These are phyloP conservation scores for Cadophora sp. DNA, from an alignment of 2,329 filamentous ascomycete genomes.

Conservation along the genomic window DNA sequence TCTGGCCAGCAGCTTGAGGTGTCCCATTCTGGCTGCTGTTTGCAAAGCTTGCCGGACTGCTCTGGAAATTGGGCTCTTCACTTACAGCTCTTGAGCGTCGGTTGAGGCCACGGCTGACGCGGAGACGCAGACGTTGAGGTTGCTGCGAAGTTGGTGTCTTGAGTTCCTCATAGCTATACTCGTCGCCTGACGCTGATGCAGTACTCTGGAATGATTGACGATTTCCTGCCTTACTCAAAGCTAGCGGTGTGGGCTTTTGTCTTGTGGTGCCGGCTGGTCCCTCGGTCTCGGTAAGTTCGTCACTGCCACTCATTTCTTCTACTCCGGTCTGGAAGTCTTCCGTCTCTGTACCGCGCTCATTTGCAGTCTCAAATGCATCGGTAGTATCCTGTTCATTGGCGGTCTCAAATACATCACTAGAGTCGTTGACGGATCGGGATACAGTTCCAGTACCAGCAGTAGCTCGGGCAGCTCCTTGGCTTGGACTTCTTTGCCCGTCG, in stretches of 20 bases:
- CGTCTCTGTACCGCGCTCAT: slow-evolving; percentile 85
- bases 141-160: slow-evolving; percentile 69
- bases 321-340: slow-evolving; percentile 95
- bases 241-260: slow-evolving; percentile 49
- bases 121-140: slow-evolving; percentile 74
- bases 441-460: slow-evolving; percentile 40
- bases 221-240: slow-evolving; percentile 56
- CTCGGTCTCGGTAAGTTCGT: slow-evolving; percentile 84
- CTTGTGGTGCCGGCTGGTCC: slow-evolving; percentile 45
- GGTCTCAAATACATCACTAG: slow-evolving; percentile 77
- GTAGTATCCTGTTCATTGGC: slow-evolving; percentile 82
- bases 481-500: slow-evolving; percentile 60
- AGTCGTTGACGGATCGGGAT: slow-evolving; percentile 49
- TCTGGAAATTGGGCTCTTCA: slow-evolving; percentile 62
- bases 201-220: slow-evolving; percentile 82
- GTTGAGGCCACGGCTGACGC: slow-evolving; percentile 67
- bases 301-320: slow-evolving; percentile 80
- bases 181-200: slow-evolving; percentile 83
- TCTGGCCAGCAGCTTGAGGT: slow-evolving; percentile 67
- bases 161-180: slow-evolving; percentile 68
- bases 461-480: slow-evolving; percentile 50
- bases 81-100: slow-evolving; percentile 67
- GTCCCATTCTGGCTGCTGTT: slow-evolving; percentile 57
- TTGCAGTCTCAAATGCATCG: slow-evolving; percentile 73
- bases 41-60: slow-evolving; percentile 64